Conservation (phyloP, 306 rosid genomes). For the Erythrophleum fordii region DNA sequence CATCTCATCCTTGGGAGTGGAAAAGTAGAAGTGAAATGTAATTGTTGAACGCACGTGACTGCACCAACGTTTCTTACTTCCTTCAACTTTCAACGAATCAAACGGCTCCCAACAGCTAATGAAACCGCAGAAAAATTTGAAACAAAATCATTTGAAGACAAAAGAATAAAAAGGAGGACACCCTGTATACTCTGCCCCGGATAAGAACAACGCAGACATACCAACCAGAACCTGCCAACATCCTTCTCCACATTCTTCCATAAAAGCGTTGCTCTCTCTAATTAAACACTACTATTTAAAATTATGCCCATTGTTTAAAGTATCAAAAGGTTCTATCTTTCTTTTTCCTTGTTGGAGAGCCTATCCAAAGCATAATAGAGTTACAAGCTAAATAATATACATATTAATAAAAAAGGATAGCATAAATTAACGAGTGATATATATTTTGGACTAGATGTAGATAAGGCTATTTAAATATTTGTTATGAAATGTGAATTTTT, state of each 20-base stretch:
- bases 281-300: background rate
- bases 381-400: too few relatives aligned
- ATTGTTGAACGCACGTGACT: background rate
- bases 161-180: constrained; percentile 24
- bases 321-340: background rate
- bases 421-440: background rate
- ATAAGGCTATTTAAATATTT: too few relatives aligned
- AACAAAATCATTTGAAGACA: constrained; percentile 26
- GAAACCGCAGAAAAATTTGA: constrained; percentile 13
- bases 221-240: constrained; percentile 40
- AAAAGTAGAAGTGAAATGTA: background rate
- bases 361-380: too few relatives aligned
- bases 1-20: background rate
- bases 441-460: background rate
- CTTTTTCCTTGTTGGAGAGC: too few relatives aligned
- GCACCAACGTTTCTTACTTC: background rate
- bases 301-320: background rate
- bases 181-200: constrained; percentile 27
- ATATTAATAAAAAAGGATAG: background rate
- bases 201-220: constrained; percentile 48
- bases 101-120: constrained; percentile 2
- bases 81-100: constrained; percentile 13
- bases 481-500: too few relatives aligned
- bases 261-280: background rate
- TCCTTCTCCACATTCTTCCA: constrained; percentile 32